Evolutionary conservation across 768 basidiomycete genomes (phyloP), one percentile per base, ranked within the genome.

Genomic region (Leccinum olivaceopallidum): DNA sequence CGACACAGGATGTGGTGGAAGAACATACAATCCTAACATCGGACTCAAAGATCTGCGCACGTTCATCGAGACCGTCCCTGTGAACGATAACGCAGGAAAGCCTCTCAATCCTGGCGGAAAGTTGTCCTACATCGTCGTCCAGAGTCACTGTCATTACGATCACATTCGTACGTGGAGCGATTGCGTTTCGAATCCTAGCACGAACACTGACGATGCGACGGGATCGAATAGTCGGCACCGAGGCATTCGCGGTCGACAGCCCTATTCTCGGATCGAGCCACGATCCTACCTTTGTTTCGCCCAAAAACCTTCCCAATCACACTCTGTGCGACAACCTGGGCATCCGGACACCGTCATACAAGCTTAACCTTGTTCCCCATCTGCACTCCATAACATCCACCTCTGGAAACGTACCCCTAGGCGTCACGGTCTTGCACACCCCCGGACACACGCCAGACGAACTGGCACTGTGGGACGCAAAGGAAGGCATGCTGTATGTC

Each of bases 371-470:
- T n/a, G 79, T 80, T 14, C 76, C 76, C 8, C 78, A 85, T 63
- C 70, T 69, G 18, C 61, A 79, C 56, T 59, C 58, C 20, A 71
- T 83, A 58, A 63, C 64, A 5, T 65, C 67, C 4, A 68, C 62
- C 22, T n/a, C 51, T 34, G 51, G 30, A 6, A 50, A 53, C 22
- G 55, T 67, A 5, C 62, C 75, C 0, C 69, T 81, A 0, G 78
- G 77, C 1, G 62, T 85, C 26, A 75, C 61, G 3, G 72, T 84
- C 58, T 72, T 85, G 57, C 84, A 85, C 61, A 84, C 83, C 0
- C 83, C 84, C 0, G 83, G 84, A 28, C 85, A 86, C 60, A 85
- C 81, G 0, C 84, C 84, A 2, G 85, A 85, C 70, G 80, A 83
- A 63, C 69, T 84, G n/a, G 83, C 82, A 1, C 62, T 84, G 4